Evolutionary conservation across 768 basidiomycete genomes (phyloP), one percentile per base, ranked within the genome.

Genomic region (Paxillus rubicundulus): DNA sequence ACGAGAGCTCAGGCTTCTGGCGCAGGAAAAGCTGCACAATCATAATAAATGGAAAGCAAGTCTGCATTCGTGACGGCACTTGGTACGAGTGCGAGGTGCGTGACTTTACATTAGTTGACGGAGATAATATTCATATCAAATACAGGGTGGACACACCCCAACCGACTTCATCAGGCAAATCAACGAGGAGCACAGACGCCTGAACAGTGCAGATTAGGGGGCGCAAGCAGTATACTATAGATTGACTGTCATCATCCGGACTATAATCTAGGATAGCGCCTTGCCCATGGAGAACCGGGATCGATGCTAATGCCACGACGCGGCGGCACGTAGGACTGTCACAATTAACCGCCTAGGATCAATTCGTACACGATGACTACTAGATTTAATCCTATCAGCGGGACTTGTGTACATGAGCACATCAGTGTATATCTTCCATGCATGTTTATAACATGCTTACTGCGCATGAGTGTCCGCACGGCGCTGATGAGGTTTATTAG

Each of bases 381-480:
- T 48, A 93, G 79, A 72, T 98, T 98, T 45, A 90, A 64, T 33
- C 78, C 84, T 66, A 98, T 98, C 40, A 98, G 76, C 34, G 95
- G 95, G 79, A 98, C 95, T 98, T 62, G 58, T 56, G 44, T 17
- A 34, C 39, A 59, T 70, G 63, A 64, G 49, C 50, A 44, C 27
- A 40, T 45, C 18, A 55, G 53, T 18, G 40, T 53, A 53, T 39
- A 45, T 48, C 32, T 50, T 55, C 21, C 9, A 42, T 45, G 54
- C 58, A 55, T 50, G 50, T 24, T 33, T 47, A 42, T 34, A 61
- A 59, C 52, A 59, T 33, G 84, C 95, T 77, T 69, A 99, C 96
- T 93, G 70, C 96, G 84, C 91, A 98, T 92, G 62, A 99, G 78
- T 42, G 96, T 98, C 72, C 96, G 80, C 54, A 98, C 93, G 34